Base-by-base conservation (phyloP, 805 yeast genomes). In the Candida caryicola region DNA sequence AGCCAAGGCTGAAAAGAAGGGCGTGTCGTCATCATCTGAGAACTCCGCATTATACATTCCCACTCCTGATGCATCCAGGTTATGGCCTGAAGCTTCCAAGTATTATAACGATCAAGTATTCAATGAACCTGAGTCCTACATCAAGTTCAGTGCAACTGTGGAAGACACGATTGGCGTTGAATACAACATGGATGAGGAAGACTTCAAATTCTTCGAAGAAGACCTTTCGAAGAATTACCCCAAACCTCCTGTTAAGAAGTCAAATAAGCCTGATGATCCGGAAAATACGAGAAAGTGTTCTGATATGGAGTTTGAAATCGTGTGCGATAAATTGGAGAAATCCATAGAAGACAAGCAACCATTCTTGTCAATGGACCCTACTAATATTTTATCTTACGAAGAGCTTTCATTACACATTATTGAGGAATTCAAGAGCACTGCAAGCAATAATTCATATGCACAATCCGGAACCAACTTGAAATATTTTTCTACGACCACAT, bases 91-190 rank as follows among this genome's bases (percentile, higher is more conserved):
- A 17, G 95, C 87, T 28, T 51, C 67, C 5, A 75, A 81, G 49
- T 89, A 76, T 61, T 93, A 93, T 58, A 64, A 64, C 13, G 83
- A 84, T 25, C 55, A 52, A 29, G 62, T 69, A 17, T 91, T 85
- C 60, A 59, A 59, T 3, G 82, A 80, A 44, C 96, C 98, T 0
- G 78, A 79, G 15, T 71, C 85, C 8, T 91, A 89, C 57, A 85
- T 93, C 40, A 83, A 88, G 50, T 86, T 86, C 51, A 85, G 95
- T 29, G 95, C 96, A 4, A 91, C 96, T 0, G 93, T 91, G n/a
- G 98, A 93, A 55, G 98, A 93, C 57, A 85, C 95, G 16, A 73
- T 80, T 14, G 96, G 97, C 1, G 79, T 84, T 32, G 80, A 80
- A 14, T 93, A 90, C 62, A 82, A 82, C 61, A 79, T 93, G 85